Evolutionary conservation across 495 filamentous ascomycete species (phyloP), one percentile per base, ranked within the genome.

Genomic region (Parathielavia appendiculata): DNA sequence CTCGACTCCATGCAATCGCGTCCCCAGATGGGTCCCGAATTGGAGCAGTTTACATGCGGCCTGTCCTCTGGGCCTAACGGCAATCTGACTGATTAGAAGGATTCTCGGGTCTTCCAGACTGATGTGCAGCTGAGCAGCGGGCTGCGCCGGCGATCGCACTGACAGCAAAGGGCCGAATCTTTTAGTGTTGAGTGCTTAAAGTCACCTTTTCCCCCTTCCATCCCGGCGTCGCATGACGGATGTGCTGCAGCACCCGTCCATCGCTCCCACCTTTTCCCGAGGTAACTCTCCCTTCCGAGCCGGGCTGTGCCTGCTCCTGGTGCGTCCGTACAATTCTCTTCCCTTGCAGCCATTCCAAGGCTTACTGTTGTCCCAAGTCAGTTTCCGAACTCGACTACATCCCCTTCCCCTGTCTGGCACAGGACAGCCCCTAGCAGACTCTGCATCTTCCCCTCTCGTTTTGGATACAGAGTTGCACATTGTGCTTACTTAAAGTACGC

Each of bases 241-340:
- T 38, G 45, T 32, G 30, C 49, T 46, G 32, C 39, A 46, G 35
- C 26, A 45, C 38, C 46, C 36, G 26, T 52, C 38, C 56, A 32
- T 58, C 49, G 41, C 38, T 50, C 60, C 50, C 41, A 30, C 45
- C 45, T 32, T n/a, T 3, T 35, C 51, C 26, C 41, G 13, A 16
- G 13, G 30, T 41, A 19, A 30, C 38, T 30, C 34, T 39, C 41
- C 50, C 43, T 30, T 54, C 50, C 54, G 47, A 62, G 55, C 60
- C 52, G 35, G 61, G 61, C 57, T 57, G 57, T 59, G 56, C 57
- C 57, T 63, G 51, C 56, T 49, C 58, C 26, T 36, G n/a, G n/a
- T n/a, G 51, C 22, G n/a, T 34, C 26, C 6, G 26, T 30, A 3
- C 14, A 14, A 38, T n/a, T 2, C 5, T 23, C 1, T 34, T n/a